phyloP scores from a whole-genome alignment of 306 rosid species.

The Vicia faba region DNA sequence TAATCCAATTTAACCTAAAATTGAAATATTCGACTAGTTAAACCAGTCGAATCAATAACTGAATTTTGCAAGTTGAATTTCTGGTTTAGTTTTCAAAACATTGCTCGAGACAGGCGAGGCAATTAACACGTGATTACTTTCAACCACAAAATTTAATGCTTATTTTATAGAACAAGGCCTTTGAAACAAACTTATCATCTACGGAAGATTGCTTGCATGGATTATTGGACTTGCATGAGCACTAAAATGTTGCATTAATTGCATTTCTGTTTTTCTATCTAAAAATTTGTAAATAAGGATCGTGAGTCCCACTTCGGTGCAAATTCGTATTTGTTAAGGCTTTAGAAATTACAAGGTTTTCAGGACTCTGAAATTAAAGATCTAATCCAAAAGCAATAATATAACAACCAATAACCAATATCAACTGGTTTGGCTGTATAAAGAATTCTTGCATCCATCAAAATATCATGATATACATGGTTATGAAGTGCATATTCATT shows the following conservation, averaged over 20 bases:
- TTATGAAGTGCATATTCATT: not conserved
- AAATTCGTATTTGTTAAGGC: not conserved
- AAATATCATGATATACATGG: not conserved
- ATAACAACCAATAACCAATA: not conserved
- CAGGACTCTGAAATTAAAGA: not conserved
- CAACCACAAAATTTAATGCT: not conserved
- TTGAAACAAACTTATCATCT: not conserved
- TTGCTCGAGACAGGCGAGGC: not conserved
- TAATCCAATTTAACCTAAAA: not conserved
- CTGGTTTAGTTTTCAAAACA: constrained; percentile 6
- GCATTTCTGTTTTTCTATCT: constrained; percentile 6
- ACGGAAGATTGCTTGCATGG: constrained; percentile 1
- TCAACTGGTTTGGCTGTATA: not conserved
- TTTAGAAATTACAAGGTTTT: not conserved
- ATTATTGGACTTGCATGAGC: not conserved
- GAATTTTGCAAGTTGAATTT: not conserved
- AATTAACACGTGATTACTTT: constrained; percentile 1
- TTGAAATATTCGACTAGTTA: not conserved
- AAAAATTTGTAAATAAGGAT: not conserved
- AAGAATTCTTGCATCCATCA: not conserved
- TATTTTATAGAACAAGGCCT: not conserved
- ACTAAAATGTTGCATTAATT: not conserved
- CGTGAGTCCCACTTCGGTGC: not conserved
- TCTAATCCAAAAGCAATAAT: not conserved
- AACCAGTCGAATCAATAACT: not conserved